Evolutionary conservation across 352 stramenopile species (phyloP), one percentile per base, ranked within the genome.

Genomic region (Phytophthora sp.): DNA sequence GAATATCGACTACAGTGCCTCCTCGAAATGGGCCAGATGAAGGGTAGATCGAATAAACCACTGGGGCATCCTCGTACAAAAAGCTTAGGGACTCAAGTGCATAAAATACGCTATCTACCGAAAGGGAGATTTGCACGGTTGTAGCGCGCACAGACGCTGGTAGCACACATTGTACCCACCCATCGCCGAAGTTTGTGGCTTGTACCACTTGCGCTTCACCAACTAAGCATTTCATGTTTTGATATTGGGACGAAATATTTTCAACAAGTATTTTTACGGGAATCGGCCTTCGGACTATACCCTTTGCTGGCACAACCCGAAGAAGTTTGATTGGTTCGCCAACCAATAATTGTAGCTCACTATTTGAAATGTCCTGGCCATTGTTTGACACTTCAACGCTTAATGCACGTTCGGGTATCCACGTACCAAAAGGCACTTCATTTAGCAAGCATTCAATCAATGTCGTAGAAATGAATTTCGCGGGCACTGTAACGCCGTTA

Each of bases 351-450:
- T 86, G 65, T 0, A 93, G 68, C 18, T 92, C 84, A 26, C 69
- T 92, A 38, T 88, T 81, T 4, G 90, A 97, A 42, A 96, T 98
- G 45, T 98, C 95, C 53, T 97, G 82, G 0, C 82, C 89, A 54
- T 99, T 98, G 35, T 93, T 97, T 2, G 86, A 92, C 0, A 98
- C 75, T 51, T 98, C 92, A n/a, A 98, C 55, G 21, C 27, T 66
- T 9, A 77, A 6, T 4, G n/a, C 31, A n/a, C 26, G 51, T 1
- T 52, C 62, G 0, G 38, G 15, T 12, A 53, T 18, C 59, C 62
- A 77, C 0, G 54, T 28, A 2, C 28, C 20, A 2, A 17, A 39
- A 2, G 49, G 23, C 4, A 30, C 3, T 42, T 76, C 24, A 26
- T 48, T n/a, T n/a, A 74, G 5, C 5, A 68, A 51, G 21, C 72